Percentiles rank a stretch among this genome's conserved stretches.
Evolutionary conservation across 2,329 filamentous ascomycete species (phyloP).

Genomic region (Biscogniauxia marginata): DNA sequence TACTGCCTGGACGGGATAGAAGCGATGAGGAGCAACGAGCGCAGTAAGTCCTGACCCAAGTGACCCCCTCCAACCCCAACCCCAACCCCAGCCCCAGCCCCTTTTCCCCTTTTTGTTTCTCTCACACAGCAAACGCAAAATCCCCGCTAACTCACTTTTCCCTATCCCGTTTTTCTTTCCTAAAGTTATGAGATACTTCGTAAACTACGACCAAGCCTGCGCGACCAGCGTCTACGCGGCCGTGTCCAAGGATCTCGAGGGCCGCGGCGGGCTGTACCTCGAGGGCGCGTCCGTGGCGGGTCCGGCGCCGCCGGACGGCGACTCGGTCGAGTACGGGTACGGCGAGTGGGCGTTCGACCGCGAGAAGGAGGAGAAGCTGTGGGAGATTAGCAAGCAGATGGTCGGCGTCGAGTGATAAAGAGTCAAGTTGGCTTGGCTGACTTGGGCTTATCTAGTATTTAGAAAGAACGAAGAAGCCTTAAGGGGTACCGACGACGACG

Average conservation of each 20-base stretch:
- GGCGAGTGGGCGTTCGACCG: conserved; percentile 35
- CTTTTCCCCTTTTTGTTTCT: background rate
- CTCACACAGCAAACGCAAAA: too few relatives aligned
- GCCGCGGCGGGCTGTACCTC: conserved; percentile 42
- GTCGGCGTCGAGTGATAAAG: conserved; percentile 23
- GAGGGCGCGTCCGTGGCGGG: conserved; percentile 37
- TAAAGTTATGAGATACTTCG: conserved; percentile 21
- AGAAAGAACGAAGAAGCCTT: too few relatives aligned
- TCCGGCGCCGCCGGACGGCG: conserved; percentile 26
- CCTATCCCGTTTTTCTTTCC: background rate
- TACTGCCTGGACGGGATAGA: conserved; percentile 24
- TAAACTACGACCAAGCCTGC: conserved; percentile 41
- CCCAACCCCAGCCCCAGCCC: background rate
- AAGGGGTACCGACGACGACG: too few relatives aligned
- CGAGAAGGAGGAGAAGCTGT: conserved; percentile 39
- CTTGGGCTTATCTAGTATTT: too few relatives aligned
- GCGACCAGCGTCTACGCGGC: conserved; percentile 45
- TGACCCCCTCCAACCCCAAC: too few relatives aligned
- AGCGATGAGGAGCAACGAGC: conserved; percentile 4
- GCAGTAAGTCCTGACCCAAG: too few relatives aligned
- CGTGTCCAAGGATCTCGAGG: conserved; percentile 38
- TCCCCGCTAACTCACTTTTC: too few relatives aligned
- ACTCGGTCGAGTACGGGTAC: conserved; percentile 25
- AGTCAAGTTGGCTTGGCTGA: too few relatives aligned
- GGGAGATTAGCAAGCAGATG: conserved; percentile 30